Conservation (phyloP, 257 asterid genomes). For the Jaltomata sinuosa region DNA sequence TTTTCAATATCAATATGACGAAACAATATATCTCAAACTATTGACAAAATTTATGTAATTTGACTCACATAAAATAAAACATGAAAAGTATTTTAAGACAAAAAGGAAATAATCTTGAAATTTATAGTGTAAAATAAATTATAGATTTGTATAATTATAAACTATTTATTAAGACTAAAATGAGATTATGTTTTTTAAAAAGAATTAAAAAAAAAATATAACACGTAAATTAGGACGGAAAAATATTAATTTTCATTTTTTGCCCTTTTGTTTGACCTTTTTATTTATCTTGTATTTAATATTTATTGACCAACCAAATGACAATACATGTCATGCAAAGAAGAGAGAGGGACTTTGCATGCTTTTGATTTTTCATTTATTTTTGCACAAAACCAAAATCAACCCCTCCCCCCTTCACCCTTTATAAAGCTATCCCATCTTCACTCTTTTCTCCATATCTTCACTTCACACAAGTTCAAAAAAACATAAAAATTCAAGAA, state of each 20-base stretch:
- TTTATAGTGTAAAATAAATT: neutral
- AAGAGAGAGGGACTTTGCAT: constrained; percentile 17
- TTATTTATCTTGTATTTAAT: neutral
- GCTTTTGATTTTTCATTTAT: neutral
- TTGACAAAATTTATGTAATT: neutral
- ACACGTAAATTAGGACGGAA: neutral
- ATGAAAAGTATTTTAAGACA: neutral
- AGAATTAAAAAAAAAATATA: neutral
- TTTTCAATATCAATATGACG: neutral
- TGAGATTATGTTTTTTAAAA: neutral
- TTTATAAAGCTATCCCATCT: constrained; percentile 16
- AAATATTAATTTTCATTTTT: neutral
- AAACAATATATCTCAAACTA: neutral
- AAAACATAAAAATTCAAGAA: neutral
- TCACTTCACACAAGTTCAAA: neutral
- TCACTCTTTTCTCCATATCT: neutral
- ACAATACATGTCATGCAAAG: constrained; percentile 49
- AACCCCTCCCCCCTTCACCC: constrained; percentile 14
- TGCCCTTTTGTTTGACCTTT: neutral
- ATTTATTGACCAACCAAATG: constrained; percentile 5
- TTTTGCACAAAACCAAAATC: constrained; percentile 8
- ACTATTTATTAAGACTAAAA: neutral
- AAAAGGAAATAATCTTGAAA: neutral
- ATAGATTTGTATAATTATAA: neutral
- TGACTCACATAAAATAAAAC: neutral